phyloP scores from a whole-genome alignment of 768 basidiomycete genomes.

The Pisolithus marmoratus region DNA sequence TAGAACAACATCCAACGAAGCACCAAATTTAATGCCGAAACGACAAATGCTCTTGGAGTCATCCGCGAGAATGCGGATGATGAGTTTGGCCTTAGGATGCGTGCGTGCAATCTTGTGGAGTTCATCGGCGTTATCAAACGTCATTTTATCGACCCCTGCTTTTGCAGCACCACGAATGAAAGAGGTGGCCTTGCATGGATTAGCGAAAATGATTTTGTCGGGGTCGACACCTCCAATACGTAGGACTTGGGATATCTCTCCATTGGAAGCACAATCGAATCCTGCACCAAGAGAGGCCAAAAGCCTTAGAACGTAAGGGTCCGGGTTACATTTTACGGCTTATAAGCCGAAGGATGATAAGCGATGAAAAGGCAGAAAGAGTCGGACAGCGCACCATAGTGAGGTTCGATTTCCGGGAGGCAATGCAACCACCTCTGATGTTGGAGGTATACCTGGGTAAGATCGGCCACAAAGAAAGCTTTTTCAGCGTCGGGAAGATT shows the following conservation, averaged over 20 bases:
- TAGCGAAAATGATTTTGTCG: slow-evolving; percentile 90
- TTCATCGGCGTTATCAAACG: slow-evolving; percentile 97
- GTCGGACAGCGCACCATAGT: slow-evolving; percentile 67
- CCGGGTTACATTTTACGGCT: slow-evolving; percentile 99
- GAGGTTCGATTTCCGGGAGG: slow-evolving; percentile 85
- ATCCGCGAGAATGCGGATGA: slow-evolving; percentile 95
- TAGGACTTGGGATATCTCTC: slow-evolving; percentile 83
- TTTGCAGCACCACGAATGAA: slow-evolving; percentile 84
- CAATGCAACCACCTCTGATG: slow-evolving; percentile 74
- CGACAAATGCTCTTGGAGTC: slow-evolving; percentile 93
- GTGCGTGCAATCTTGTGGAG: slow-evolving; percentile 83
- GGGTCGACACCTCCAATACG: slow-evolving; percentile 69
- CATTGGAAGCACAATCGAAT: slow-evolving; percentile 96
- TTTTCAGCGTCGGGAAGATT: slow-evolving; percentile 75
- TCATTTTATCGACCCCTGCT: slow-evolving; percentile 85
- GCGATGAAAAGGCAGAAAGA: slow-evolving; percentile 18
- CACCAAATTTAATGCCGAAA: slow-evolving; percentile 96
- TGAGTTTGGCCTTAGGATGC: slow-evolving; percentile 78
- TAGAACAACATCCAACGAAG: slow-evolving; percentile 75
- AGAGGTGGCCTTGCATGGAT: slow-evolving; percentile 95
- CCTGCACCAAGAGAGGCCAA: slow-evolving; percentile 86
- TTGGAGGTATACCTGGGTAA: slow-evolving; percentile 80
- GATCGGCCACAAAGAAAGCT: slow-evolving; percentile 95
- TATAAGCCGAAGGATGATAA: slow-evolving; percentile 16
- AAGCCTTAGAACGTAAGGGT: slow-evolving; percentile 88